Base-by-base conservation (phyloP, 192 early-diverging fungal species). In the Chytriomyces hyalinus region DNA sequence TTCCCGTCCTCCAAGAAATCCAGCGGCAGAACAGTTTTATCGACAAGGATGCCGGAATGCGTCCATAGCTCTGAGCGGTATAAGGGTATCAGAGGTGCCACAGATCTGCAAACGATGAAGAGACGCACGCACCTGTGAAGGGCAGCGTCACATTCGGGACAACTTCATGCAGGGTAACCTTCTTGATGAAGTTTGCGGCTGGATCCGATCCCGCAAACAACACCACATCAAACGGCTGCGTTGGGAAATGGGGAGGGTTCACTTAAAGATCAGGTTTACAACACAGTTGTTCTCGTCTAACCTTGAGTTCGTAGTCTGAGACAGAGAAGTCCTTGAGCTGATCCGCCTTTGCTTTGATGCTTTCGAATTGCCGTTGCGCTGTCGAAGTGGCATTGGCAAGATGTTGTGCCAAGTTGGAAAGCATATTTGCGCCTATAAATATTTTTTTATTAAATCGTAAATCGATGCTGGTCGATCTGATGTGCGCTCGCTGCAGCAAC, bases 11-110 rank as follows among this genome's bases (percentile, higher is more conserved):
- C 82, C 49, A 83, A 28, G 36, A 74, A 81, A 6, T 68, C 67
- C 6, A 77, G 73, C 7, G 57, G 66, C 13, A 83, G 60, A 3
- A 83, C 68, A 9, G 22, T 15, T 10, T 71, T 61, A 20, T 71
- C 61, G 43, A 83, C 79, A 43, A 83, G n/a, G 53, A 83, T 62
- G 6, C 82, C 82, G 0, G 66, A 76, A 63, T 83, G 82, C 5
- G 72, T 77, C 79, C 79, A 82, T 7, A 67, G 66, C 11, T 57
- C 53, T 57, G n/a, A n/a, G n/a, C n/a, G n/a, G n/a, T n/a, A 57
- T 13, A 13, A 3, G 13, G 36, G 15, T n/a, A 57, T 57, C 53
- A 57, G 53, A 0, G 15, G 4, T 20, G 0, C 13, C 15, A 57
- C 13, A 57, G 53, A 2, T 20, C 53, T 57, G 0, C 53, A 0